Evolutionary conservation across 1,284 basidiomycete species (phyloP).

Genomic region (Melampsora abietis-canadensis): DNA sequence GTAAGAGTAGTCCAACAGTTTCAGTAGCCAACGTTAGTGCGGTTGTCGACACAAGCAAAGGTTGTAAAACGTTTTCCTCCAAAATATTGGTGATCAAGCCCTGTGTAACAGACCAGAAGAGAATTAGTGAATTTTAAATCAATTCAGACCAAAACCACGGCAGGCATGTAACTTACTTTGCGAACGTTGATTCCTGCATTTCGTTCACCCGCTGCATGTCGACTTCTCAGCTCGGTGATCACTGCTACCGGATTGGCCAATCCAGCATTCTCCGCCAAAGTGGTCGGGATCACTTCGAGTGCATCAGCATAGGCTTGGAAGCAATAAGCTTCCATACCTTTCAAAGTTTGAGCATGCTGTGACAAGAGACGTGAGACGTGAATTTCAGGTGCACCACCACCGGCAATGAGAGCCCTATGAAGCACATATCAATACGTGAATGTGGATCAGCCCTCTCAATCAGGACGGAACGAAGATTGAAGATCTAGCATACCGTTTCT

Average conservation of each 20-base stretch:
- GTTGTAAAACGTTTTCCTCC: slow-evolving; percentile 96
- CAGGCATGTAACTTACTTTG: slow-evolving; percentile 62
- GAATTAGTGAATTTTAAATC: slow-evolving; percentile 26
- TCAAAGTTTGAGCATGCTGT: slow-evolving; percentile 87
- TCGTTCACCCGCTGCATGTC: slow-evolving; percentile 89
- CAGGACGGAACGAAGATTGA: not conserved
- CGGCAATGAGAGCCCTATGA: slow-evolving; percentile 85
- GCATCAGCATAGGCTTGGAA: slow-evolving; percentile 98
- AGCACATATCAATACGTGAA: slow-evolving; percentile 3
- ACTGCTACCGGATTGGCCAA: slow-evolving; percentile 90
- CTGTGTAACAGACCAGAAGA: slow-evolving; percentile 55
- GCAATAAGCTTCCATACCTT: slow-evolving; percentile 98
- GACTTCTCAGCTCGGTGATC: slow-evolving; percentile 94
- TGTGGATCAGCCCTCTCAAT: not conserved
- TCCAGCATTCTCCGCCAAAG: slow-evolving; percentile 96
- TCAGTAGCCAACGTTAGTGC: slow-evolving; percentile 94
- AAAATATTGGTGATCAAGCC: slow-evolving; percentile 93
- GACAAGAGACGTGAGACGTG: slow-evolving; percentile 91
- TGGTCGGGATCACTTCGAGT: slow-evolving; percentile 95
- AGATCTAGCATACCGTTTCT: slow-evolving; percentile 75
- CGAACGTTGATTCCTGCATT: slow-evolving; percentile 98
- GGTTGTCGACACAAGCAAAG: slow-evolving; percentile 88
- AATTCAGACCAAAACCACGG: not conserved
- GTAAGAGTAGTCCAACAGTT: slow-evolving; percentile 90
- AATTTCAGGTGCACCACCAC: slow-evolving; percentile 96